These are phyloP conservation scores for Astrothelium subdiscretum DNA, from an alignment of 495 filamentous ascomycete species.

Conservation along the genomic window DNA sequence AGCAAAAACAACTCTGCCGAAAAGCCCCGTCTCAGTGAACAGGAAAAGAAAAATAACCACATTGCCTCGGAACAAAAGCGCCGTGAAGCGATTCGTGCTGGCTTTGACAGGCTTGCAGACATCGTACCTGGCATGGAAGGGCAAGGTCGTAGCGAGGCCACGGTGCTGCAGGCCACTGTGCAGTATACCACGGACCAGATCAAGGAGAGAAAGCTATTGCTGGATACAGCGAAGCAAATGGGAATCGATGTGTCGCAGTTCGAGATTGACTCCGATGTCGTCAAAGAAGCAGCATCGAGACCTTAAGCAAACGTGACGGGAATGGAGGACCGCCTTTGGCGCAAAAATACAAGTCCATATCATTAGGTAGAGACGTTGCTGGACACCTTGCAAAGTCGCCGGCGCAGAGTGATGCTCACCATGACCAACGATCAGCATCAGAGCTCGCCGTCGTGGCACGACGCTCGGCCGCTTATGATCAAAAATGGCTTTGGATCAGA, in stretches of 20 bases:
- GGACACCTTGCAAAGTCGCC: not conserved
- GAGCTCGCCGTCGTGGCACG: not conserved
- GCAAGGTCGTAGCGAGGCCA: constrained; percentile 72
- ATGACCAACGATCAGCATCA: not conserved
- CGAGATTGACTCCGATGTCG: constrained; percentile 1
- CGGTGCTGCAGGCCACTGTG: constrained; percentile 67
- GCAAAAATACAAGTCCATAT: too few species aligned
- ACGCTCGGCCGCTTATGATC: too few species aligned
- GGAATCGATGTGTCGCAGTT: constrained; percentile 11
- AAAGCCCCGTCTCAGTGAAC: constrained; percentile 68
- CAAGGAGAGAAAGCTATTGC: constrained; percentile 47
- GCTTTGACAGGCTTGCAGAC: constrained; percentile 74
- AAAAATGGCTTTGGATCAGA: too few species aligned
- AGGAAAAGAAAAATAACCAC: constrained; percentile 86
- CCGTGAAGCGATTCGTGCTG: constrained; percentile 69
- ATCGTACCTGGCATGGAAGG: constrained; percentile 76
- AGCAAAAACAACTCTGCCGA: constrained; percentile 26
- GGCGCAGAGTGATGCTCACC: not conserved
- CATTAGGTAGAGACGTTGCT: not conserved
- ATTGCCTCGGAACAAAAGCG: constrained; percentile 86
- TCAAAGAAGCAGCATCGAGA: not conserved
- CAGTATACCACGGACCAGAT: constrained; percentile 59
- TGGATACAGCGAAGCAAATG: constrained; percentile 25
- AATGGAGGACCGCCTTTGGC: too few species aligned
- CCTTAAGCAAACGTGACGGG: not conserved